phyloP scores from a whole-genome alignment of 345 rosid species.

The Odontarrhena argentea region DNA sequence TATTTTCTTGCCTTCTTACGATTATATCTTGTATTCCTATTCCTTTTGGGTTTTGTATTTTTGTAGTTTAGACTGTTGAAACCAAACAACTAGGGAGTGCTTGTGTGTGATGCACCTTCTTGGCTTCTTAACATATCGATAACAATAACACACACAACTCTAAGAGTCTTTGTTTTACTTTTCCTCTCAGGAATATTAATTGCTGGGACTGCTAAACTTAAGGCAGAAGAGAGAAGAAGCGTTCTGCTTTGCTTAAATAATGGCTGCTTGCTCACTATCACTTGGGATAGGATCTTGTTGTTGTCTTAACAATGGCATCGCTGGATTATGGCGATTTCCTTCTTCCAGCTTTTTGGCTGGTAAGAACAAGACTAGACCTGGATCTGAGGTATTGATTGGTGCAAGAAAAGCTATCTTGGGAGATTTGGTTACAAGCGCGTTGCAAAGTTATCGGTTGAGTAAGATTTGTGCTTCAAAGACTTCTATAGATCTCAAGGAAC shows the following conservation, averaged over 20 bases:
- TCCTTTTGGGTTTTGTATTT: conserved; percentile 2
- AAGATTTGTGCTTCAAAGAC: conserved; percentile 53
- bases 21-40: neutral
- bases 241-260: conserved; percentile 32
- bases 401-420: conserved; percentile 36
- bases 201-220: conserved; percentile 24
- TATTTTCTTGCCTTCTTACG: neutral
- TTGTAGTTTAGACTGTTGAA: too few relatives aligned
- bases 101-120: conserved; percentile 7
- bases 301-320: conserved; percentile 43
- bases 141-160: neutral
- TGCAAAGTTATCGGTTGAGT: conserved; percentile 37
- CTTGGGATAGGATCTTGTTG: conserved; percentile 40
- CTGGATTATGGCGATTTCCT: conserved; percentile 43
- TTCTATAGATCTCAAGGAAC: conserved; percentile 53
- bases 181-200: conserved; percentile 28
- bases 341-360: conserved; percentile 33
- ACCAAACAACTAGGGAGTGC: too few relatives aligned
- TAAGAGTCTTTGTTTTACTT: neutral
- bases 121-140: conserved; percentile 6
- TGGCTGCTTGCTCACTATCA: conserved; percentile 57
- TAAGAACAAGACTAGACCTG: conserved; percentile 30
- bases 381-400: conserved; percentile 35
- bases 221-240: conserved; percentile 21
- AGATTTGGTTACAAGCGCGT: conserved; percentile 31